A percentile compares a stretch with the other conserved stretches of the same genome.
phyloP scores from a whole-genome alignment of 164 flowering plant species.

The Chimonanthus salicifolius region DNA sequence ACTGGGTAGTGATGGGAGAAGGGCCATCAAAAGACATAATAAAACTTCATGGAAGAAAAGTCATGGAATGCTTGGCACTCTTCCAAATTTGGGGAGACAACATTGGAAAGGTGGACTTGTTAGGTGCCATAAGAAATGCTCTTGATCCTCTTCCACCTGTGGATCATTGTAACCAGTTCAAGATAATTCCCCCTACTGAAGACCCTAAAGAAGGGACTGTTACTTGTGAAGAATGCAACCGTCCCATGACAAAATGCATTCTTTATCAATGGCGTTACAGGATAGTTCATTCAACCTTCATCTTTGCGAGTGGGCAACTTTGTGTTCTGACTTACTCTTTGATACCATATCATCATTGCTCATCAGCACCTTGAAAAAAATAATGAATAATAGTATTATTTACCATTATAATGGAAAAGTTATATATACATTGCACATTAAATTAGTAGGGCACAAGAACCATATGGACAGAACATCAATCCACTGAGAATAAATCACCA shows the following conservation, averaged over 20 bases:
- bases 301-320: not conserved
- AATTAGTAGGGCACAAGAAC: not conserved
- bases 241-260: constrained; percentile 44
- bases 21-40: constrained; percentile 33
- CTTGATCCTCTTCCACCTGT: constrained; percentile 19
- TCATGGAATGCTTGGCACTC: constrained; percentile 29
- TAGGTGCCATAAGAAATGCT: constrained; percentile 40
- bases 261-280: constrained; percentile 34
- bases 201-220: constrained; percentile 17
- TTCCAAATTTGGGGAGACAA: constrained; percentile 37
- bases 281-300: not conserved
- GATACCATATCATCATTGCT: not conserved
- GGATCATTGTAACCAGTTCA: constrained; percentile 26
- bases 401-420: not conserved
- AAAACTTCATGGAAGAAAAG: constrained; percentile 28
- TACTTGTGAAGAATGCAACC: constrained; percentile 50
- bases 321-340: not conserved
- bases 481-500: too few relatives aligned
- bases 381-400: too few relatives aligned
- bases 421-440: too few relatives aligned
- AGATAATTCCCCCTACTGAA: constrained; percentile 20
- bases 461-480: not conserved
- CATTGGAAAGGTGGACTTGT: constrained; percentile 33
- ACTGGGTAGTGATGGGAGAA: constrained; percentile 31
- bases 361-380: not conserved